Evolutionary conservation across 2,329 filamentous ascomycete genomes (phyloP), one percentile per base, ranked within the genome.

Genomic region (Grosmannia clavigera): DNA sequence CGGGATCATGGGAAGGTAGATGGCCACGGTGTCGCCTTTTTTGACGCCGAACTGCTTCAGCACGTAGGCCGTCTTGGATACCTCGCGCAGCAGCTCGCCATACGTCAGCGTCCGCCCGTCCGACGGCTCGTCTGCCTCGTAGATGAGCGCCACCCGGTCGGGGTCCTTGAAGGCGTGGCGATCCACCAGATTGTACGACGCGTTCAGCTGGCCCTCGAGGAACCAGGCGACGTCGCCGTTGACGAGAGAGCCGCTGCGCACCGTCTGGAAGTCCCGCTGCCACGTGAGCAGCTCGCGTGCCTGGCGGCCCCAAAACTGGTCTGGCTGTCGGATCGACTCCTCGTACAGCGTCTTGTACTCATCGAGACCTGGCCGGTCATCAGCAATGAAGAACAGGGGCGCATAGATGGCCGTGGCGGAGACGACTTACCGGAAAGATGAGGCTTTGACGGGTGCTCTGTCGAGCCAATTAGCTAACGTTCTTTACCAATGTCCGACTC

Each of bases 1-100:
- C 60, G 94, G 94, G 73, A 99, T 96, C 94, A 99, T 99, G 72
- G 94, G 94, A 65, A 99, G 78, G 78, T 99, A 99, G 66, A 99
- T 88, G 64, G 91, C 94, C 61, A 99, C 92, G 5, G 92, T 96
- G 75, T 99, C 94, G 60, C 94, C 94, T 80, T 96, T 97, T 78
- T 87, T 85, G 62, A 99, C 92, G 64, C 94, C 94, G 84, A 96
- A 94, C 77, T 92, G 83, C 80, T 92, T 96, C 67, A 99, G 81
- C 29, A 88, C 87, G 78, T 90, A 90, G 53, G 94, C 88, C 19
- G 90, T 84, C 73, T 84, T 87, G 69, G 87, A 96, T 58, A 99
- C 92, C 74, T 99, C 84, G 65, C 91, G 86, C 63, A 97, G 83
- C 58, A 99, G 87, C 81, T 99, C 92, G 68, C 87, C 83, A 68